Conservation (phyloP, 345 rosid species). For the Lenwebbia sp. region DNA sequence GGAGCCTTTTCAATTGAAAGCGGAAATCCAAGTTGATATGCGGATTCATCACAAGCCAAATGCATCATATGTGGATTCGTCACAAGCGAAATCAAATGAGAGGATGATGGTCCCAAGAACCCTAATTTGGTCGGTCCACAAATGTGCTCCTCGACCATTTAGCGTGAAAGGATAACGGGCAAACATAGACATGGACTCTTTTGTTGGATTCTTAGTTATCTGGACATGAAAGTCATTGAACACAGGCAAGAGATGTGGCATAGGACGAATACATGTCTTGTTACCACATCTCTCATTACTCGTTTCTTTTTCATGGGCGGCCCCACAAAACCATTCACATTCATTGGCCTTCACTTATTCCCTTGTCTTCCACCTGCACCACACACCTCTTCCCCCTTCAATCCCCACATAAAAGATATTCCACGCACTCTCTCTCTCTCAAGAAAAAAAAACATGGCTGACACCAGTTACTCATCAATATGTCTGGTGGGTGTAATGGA, state of each 20-base stretch:
- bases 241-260: background rate
- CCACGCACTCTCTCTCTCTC: background rate
- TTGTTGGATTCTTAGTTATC: background rate
- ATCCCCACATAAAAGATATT: background rate
- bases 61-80: background rate
- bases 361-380: slow-evolving; percentile 5
- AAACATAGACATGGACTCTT: background rate
- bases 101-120: background rate
- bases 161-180: background rate
- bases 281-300: slow-evolving; percentile 45
- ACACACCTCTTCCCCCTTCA: background rate
- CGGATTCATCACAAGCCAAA: background rate
- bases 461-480: slow-evolving; percentile 1
- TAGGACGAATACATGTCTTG: slow-evolving; percentile 19
- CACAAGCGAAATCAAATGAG: background rate
- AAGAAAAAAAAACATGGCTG: slow-evolving; percentile 14
- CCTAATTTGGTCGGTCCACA: background rate
- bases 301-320: slow-evolving; percentile 19
- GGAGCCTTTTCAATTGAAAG: background rate
- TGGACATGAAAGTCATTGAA: background rate
- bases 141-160: background rate
- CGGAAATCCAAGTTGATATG: background rate
- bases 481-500: slow-evolving; percentile 40
- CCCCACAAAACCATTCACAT: background rate
- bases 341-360: slow-evolving; percentile 4